Evolutionary conservation across 768 basidiomycete species (phyloP), one percentile per base, ranked within the genome.

Genomic region (Boletellus sp.): DNA sequence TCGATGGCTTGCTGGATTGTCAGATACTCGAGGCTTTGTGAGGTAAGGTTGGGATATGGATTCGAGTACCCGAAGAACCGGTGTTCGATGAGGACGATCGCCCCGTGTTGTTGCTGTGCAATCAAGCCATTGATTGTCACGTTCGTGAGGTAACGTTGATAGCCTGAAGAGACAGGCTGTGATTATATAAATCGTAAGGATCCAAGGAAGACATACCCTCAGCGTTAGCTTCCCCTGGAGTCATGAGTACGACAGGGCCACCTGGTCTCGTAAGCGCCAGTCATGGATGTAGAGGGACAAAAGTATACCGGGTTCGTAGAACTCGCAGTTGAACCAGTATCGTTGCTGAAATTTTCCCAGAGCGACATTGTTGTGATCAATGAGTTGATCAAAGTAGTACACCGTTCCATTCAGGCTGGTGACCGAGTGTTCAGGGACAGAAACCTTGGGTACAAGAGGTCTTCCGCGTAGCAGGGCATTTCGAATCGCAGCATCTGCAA

Each of bases 61-160:
- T 87, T 90, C 50, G 85, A 88, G n/a, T 78, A 66, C 13, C 87
- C 87, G 53, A 81, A 88, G 72, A 83, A 90, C 20, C 87, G 76
- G 59, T 89, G 87, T 58, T 89, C 86, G 22, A 87, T 52, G 24
- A 87, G 69, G 54, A 88, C 71, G 6, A 78, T 75, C 16, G 79
- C 79, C 19, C 81, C 86, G 32, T 77, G 78, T 50, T 85, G 73
- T 62, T 83, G 80, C 59, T 85, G 80, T 10, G 84, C 81, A 52
- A 86, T 79, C 44, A 74, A 70, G 15, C 85, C 86, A 52, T 75
- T 80, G 54, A 88, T 77, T 6, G 81, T 84, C 11, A 24, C 47
- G 58, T 87, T 87, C 15, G 83, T 83, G 43, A 87, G 72, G 58
- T 85, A 87, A n/a, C 68, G 72, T 45, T 64, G 63, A 47, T 61